Conservation (phyloP, 1,284 basidiomycete species). For the Wallemia ichthyophaga region DNA sequence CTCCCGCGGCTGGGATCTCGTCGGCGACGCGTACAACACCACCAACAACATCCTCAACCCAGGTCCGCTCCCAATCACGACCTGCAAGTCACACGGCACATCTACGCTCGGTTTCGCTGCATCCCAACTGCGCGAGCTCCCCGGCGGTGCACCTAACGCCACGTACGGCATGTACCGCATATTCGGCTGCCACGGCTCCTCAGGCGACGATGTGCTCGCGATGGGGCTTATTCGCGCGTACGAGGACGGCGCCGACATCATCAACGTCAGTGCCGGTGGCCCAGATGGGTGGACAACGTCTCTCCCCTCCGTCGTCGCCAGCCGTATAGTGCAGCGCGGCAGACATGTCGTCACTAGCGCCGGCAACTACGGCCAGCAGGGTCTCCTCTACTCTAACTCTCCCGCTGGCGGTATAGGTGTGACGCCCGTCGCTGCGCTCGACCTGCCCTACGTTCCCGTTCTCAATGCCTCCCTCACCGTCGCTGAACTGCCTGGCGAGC, state of each 20-base stretch:
- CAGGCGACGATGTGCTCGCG: neutral
- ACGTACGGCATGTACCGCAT: neutral
- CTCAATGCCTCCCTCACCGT: neutral
- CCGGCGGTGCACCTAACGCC: neutral
- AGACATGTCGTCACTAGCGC: conserved; percentile 55
- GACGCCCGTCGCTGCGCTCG: neutral
- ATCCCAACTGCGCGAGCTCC: neutral
- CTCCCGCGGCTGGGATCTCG: neutral
- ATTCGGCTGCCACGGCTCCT: neutral
- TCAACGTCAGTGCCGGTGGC: neutral
- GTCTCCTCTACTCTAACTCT: neutral
- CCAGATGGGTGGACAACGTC: conserved; percentile 1
- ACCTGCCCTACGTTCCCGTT: neutral
- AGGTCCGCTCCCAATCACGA: neutral
- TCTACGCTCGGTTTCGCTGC: neutral
- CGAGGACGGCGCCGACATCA: neutral
- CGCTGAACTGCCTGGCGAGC: neutral
- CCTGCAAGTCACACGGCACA: neutral
- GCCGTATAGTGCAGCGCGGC: conserved; percentile 62
- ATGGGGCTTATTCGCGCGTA: neutral
- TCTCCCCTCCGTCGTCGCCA: neutral
- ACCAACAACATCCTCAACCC: neutral
- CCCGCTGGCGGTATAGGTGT: neutral
- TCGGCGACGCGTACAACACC: neutral
- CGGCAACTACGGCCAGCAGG: conserved; percentile 11